Evolutionary conservation across 2,329 filamentous ascomycete species (phyloP), one percentile per base, ranked within the genome.

Genomic region (Westerdykella aurantiaca): DNA sequence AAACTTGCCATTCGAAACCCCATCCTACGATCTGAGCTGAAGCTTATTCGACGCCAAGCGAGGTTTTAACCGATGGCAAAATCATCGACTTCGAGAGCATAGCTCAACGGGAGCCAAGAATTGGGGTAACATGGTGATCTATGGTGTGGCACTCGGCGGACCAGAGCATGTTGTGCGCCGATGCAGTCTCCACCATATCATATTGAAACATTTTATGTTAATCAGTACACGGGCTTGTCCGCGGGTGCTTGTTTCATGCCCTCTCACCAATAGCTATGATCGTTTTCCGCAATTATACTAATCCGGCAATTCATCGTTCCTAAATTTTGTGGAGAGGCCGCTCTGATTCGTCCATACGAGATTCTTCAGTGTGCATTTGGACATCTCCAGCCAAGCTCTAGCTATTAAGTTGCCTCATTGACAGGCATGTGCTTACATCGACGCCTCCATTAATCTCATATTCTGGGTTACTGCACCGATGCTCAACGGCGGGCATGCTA

Each of bases 131-230:
- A 14, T 35, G 33, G n/a, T 16, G 33, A 16, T n/a, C n/a, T n/a
- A 9, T 14, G n/a, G 33, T 18, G 33, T 18, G 33, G 33, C 17
- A 16, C 13, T 18, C n/a, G 33, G 11, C 33, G 33, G 33, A 35
- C 18, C n/a, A 16, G 33, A 29, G 33, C 33, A 12, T 35, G n/a
- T 35, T 13, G 33, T 13, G 33, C 9, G 4, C 25, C 4, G 11
- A 12, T 12, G 25, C 25, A 29, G 25, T 46, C 51, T 46, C 52
- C 50, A 50, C 46, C 38, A 44, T 48, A 45, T 43, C 48, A 54
- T 51, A 57, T 60, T 56, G 50, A 54, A 49, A 50, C 44, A 46
- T 12, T 53, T 39, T 49, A 47, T 44, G 38, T 50, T 56, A 49
- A 57, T 56, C 45, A 53, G 47, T 35, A 45, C 46, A 50, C 52